Evolutionary conservation across 2,329 filamentous ascomycete species (phyloP), one percentile per base, ranked within the genome.

Genomic region (Domatiomyces globalis): DNA sequence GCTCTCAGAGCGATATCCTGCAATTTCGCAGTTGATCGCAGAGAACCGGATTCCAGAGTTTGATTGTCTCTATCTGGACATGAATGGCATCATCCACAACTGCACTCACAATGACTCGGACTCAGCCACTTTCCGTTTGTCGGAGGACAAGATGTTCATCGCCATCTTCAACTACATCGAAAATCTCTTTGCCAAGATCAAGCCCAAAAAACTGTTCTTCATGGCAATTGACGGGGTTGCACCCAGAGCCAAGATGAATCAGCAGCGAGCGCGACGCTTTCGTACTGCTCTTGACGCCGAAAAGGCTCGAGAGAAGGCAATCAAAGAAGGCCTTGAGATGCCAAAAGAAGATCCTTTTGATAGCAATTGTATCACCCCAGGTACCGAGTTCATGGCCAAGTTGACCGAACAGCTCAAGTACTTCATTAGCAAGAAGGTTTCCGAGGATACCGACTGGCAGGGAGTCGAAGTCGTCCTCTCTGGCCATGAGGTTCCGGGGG

Each of bases 51-150:
- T 98, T 69, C 92, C 92, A 58, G 94, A 98, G 70, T 98, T 98
- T 71, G 92, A 98, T 70, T 92, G 87, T 70, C 81, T 98, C 56
- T 98, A 98, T 60, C 64, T 72, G 44, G 71, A 73, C 65, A 98
- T 98, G 92, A 98, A 98, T 70, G 92, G 92, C 60, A 98, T 98
- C 67, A 98, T 98, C 63, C 90, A 98, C 71, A 98, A 98, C 69
- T 98, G 92, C 69, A 98, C 92, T 51, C 92, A 98, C 72, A 95
- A 92, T 65, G 90, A 98, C 70, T 84, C 87, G 20, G 89, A 94
- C 65, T 89, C 90, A 65, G 81, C 88, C 3, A 87, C 87, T 1
- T 94, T 94, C 63, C 87, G 92, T 51, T 83, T 96, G 70, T 90
- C 84, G 52, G 94, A 98, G 68, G 90, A 98, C 67, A 87, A 95